Base-by-base conservation (phyloP, 1,139 yeast genomes). In the Zygosaccharomyces sapae region DNA sequence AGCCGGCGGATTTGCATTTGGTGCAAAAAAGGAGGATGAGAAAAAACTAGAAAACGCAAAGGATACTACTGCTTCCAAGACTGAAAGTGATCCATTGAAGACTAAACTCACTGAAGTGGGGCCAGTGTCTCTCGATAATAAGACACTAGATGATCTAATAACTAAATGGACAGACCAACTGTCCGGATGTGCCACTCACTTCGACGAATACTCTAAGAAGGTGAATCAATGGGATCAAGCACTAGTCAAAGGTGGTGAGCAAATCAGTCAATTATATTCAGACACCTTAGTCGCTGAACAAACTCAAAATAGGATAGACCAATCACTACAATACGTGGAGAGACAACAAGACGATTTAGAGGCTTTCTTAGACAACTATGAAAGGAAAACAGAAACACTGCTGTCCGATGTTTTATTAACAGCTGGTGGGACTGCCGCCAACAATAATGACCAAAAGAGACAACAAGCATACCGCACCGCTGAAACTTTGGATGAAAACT, bases 261-360 rank as follows among this genome's bases (percentile, higher is more conserved):
- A 86, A 60, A 87, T 92, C 35, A 74, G 87, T 24, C 81, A 83
- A 52, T 71, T 92, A 44, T 87, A 87, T 63, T 77, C 83, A 41
- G 92, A 87, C 54, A 84, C 94, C 1, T 69, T 84, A 31, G 80
- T 80, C 50, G 95, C 96, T 2, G 97, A 90, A 61, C 86, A 86
- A 57, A 79, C 86, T 46, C 97, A 92, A 62, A 74, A 76, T 38
- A 86, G 84, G 57, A 83, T 92, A 44, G 97, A 94, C 59, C 96
- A 89, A 65, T 84, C 89, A 44, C 72, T 94, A 46, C 74, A 82
- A 45, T 90, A 89, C 63, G 86, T 92, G 43, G 95, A 86, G 61
- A 81, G 85, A 57, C 98, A 94, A 63, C 98, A 94, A 63, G 88
- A 86, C 54, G 97, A 92, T 61, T 73, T 92, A 46, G 97, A 90